Conservation (phyloP, 805 yeast genomes). For the Ogataea wickerhamii region DNA sequence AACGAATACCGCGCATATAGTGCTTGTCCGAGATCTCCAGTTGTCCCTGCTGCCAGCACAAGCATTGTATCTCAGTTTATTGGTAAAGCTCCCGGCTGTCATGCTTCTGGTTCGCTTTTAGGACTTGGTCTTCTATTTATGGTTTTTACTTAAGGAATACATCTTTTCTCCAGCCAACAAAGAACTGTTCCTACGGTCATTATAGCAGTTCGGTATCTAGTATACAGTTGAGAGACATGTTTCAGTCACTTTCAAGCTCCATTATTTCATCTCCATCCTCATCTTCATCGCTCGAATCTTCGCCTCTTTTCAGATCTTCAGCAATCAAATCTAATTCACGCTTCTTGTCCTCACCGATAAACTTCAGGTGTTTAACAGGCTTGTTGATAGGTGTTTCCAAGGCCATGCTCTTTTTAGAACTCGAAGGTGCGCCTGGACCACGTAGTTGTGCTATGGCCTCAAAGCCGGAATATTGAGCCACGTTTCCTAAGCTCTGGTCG, state of each 20-base stretch:
- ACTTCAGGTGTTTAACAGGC: constrained; percentile 18
- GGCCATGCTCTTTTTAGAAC: constrained; percentile 6
- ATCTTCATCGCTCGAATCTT: constrained; percentile 36
- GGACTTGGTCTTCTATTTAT: background rate
- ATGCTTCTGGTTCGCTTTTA: background rate
- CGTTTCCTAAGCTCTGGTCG: constrained; percentile 15
- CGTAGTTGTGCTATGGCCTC: constrained; percentile 25
- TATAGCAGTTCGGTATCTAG: too few species aligned
- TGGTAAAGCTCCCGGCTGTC: background rate
- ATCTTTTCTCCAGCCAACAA: too few species aligned
- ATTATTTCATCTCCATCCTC: constrained; percentile 51
- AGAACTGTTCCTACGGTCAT: too few species aligned
- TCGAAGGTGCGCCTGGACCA: constrained; percentile 1
- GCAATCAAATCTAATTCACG: constrained; percentile 37
- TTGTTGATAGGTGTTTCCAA: constrained; percentile 23
- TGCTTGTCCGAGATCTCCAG: background rate
- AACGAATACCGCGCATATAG: background rate
- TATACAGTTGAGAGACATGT: too few species aligned
- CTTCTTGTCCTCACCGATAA: constrained; percentile 27
- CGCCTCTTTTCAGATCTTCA: constrained; percentile 41
- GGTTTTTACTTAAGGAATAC: background rate
- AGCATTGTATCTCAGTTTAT: background rate
- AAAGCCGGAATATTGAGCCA: constrained; percentile 20
- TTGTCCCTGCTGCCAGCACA: background rate
- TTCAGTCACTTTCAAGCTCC: constrained; percentile 59